A percentile compares a stretch with the other conserved stretches of the same genome.
phyloP scores from a whole-genome alignment of 2,329 filamentous ascomycete species.

The Botryotinia convoluta region DNA sequence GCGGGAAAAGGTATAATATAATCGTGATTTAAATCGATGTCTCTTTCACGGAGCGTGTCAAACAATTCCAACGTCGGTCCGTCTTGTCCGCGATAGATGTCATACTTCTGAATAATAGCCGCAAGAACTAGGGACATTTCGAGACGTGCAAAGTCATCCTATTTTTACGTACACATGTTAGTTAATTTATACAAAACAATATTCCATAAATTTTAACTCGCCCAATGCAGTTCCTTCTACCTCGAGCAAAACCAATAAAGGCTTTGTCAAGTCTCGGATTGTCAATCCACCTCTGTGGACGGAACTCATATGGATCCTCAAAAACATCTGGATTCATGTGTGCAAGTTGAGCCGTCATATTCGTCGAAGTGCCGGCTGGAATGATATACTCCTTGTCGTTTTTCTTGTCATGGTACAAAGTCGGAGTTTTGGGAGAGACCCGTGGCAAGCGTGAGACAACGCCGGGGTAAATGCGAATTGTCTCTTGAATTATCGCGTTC shows the following conservation, averaged over 20 bases:
- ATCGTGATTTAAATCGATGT: conserved; percentile 3
- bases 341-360: not conserved
- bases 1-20: conserved; percentile 2
- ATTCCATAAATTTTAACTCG: too few relatives aligned
- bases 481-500: not conserved
- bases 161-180: not conserved
- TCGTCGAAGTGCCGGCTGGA: not conserved
- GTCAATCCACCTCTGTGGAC: conserved; percentile 47
- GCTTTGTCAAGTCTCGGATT: conserved; percentile 25
- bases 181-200: not conserved
- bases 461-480: not conserved
- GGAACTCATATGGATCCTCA: conserved; percentile 42
- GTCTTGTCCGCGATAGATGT: not conserved
- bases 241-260: conserved; percentile 16
- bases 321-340: conserved; percentile 47
- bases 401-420: not conserved
- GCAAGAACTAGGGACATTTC: conserved; percentile 3
- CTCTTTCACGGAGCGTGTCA: not conserved
- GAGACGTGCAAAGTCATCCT: conserved; percentile 2
- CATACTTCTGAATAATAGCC: not conserved
- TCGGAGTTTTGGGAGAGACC: not conserved
- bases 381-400: not conserved
- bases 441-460: not conserved
- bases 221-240: not conserved
- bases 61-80: not conserved